Percentiles rank a stretch among this genome's conserved stretches.
Evolutionary conservation across 2,329 filamentous ascomycete species (phyloP).

Genomic region (Niveomyces coronatus): DNA sequence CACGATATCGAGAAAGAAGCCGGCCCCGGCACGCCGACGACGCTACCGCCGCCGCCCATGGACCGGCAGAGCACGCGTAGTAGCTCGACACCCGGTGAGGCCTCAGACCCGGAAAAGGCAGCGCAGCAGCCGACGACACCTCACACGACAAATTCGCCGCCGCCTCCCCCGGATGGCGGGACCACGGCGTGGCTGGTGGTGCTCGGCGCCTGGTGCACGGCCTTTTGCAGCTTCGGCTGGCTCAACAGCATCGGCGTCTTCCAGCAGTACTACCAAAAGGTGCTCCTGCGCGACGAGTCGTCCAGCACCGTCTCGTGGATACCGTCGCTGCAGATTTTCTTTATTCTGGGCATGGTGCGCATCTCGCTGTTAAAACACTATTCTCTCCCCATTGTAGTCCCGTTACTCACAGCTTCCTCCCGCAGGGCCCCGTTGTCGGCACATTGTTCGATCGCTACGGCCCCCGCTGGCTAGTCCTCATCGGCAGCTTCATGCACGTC

Average conservation of each 20-base stretch:
- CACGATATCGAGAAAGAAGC: no score
- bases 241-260: conserved; percentile 38
- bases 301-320: conserved; percentile 53
- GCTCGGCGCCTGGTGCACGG: conserved; percentile 29
- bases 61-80: not conserved
- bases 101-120: conserved; percentile 5
- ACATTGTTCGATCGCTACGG: conserved; percentile 53
- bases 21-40: no score
- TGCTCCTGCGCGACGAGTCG: conserved; percentile 37
- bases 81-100: not conserved
- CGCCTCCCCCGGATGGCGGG: conserved; percentile 20
- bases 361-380: conserved; percentile 16
- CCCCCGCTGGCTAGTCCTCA: conserved; percentile 42
- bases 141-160: not conserved
- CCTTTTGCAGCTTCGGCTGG: conserved; percentile 32
- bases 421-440: conserved; percentile 49
- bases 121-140: not conserved
- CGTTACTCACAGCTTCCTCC: not conserved
- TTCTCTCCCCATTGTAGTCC: not conserved
- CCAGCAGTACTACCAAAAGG: conserved; percentile 46
- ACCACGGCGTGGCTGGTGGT: conserved; percentile 28
- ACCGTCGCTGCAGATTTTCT: conserved; percentile 43
- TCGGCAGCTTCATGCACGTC: conserved; percentile 44
- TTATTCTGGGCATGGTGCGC: conserved; percentile 38
- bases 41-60: not conserved